A percentile compares a stretch with the other conserved stretches of the same genome.
Evolutionary conservation across 108 stramenopile genomes (phyloP).

Genomic region (Cyclotella atomus): DNA sequence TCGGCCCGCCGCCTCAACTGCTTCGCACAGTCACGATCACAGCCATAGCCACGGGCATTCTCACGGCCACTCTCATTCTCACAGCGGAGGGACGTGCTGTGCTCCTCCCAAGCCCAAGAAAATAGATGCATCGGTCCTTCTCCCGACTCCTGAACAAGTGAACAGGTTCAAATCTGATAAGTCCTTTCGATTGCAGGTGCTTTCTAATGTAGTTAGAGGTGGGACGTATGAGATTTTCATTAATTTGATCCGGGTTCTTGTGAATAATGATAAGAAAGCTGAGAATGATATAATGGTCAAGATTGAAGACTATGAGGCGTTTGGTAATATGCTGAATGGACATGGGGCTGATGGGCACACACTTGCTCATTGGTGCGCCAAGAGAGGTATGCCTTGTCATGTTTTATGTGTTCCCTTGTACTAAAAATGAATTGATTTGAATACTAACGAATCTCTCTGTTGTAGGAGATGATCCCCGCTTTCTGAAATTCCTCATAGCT

Average conservation of each 20-base stretch:
- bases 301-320: slow-evolving; percentile 29
- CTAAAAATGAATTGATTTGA: neutral
- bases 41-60: slow-evolving; percentile 31
- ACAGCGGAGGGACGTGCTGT: slow-evolving; percentile 32
- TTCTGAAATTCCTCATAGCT: slow-evolving; percentile 58
- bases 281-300: neutral
- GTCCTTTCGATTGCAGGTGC: slow-evolving; percentile 29
- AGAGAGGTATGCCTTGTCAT: slow-evolving; percentile 60
- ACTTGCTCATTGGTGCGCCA: slow-evolving; percentile 94
- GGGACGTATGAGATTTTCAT: slow-evolving; percentile 41
- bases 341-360: slow-evolving; percentile 82
- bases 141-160: slow-evolving; percentile 55
- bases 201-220: slow-evolving; percentile 43
- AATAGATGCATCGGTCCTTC: slow-evolving; percentile 48
- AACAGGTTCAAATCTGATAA: slow-evolving; percentile 42
- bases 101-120: slow-evolving; percentile 14
- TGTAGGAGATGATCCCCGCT: slow-evolving; percentile 71
- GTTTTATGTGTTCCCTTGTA: neutral
- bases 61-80: slow-evolving; percentile 34
- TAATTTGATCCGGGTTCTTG: slow-evolving; percentile 29
- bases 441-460: neutral
- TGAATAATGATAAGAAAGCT: neutral
- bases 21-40: slow-evolving; percentile 22
- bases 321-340: slow-evolving; percentile 48
- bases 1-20: neutral